Evolutionary conservation across 495 filamentous ascomycete species (phyloP).

Genomic region (Annulohypoxylon maeteangense): DNA sequence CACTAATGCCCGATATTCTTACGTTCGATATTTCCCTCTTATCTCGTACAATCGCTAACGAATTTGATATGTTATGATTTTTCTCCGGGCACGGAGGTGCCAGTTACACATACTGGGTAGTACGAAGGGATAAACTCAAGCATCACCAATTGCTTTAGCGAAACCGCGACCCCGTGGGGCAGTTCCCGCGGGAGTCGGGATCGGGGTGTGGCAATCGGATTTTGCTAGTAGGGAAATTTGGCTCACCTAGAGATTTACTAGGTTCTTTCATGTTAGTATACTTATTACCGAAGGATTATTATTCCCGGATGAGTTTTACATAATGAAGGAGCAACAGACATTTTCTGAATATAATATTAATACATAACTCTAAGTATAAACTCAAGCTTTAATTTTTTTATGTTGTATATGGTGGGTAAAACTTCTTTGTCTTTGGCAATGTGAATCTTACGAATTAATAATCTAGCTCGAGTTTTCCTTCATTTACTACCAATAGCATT

Average conservation of each 20-base stretch:
- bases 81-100: constrained; percentile 22
- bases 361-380: background rate
- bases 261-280: background rate
- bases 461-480: constrained; percentile 2
- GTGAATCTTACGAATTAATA: background rate
- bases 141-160: background rate
- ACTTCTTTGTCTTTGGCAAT: constrained; percentile 9
- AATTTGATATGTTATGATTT: background rate
- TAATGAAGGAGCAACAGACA: background rate
- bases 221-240: background rate
- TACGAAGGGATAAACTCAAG: background rate
- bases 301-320: constrained; percentile 26
- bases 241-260: background rate
- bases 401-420: background rate
- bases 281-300: constrained; percentile 13
- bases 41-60: background rate
- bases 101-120: constrained; percentile 12
- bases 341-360: background rate
- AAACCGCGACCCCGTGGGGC: constrained; percentile 31
- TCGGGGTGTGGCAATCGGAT: constrained; percentile 9
- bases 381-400: background rate
- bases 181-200: constrained; percentile 21
- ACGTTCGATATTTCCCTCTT: background rate
- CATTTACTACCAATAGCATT: background rate
- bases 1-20: background rate